These are phyloP conservation scores for Microbotryomycetes sp. DNA, from an alignment of 1,284 basidiomycete genomes.

Conservation along the genomic window DNA sequence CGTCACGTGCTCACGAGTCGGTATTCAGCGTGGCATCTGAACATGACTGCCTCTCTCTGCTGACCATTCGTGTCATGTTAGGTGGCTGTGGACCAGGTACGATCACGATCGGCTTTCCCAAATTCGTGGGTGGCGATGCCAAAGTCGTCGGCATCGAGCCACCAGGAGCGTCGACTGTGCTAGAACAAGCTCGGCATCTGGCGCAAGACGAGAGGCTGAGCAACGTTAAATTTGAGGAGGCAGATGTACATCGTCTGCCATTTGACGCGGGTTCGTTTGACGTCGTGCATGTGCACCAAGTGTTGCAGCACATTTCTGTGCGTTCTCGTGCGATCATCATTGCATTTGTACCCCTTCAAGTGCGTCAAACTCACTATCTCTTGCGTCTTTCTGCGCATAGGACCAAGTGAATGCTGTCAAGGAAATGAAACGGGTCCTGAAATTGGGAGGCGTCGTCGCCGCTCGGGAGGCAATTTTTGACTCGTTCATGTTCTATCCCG, in stretches of 20 bases:
- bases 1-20: too few relatives aligned
- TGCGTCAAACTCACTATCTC: too few relatives aligned
- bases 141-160: slow-evolving; percentile 29
- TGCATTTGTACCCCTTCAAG: too few relatives aligned
- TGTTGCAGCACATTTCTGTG: slow-evolving; percentile 44
- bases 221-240: slow-evolving; percentile 24
- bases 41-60: too few relatives aligned
- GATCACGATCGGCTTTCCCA: slow-evolving; percentile 29
- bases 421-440: slow-evolving; percentile 49
- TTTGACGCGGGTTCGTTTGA: slow-evolving; percentile 38
- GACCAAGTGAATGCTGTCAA: slow-evolving; percentile 45
- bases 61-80: too few relatives aligned
- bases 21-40: too few relatives aligned
- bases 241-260: slow-evolving; percentile 19
- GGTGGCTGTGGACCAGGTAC: slow-evolving; percentile 36
- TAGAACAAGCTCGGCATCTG: slow-evolving; percentile 8
- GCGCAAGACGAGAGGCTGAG: neutral
- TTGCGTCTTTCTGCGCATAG: too few relatives aligned
- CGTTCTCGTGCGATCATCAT: too few relatives aligned
- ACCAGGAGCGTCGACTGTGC: slow-evolving; percentile 5
- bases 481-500: slow-evolving; percentile 5
- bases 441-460: slow-evolving; percentile 48
- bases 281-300: slow-evolving; percentile 50
- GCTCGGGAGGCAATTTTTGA: slow-evolving; percentile 44
- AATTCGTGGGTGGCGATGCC: slow-evolving; percentile 12